Conservation (phyloP, 768 basidiomycete genomes). For the Cystofilobasidium bisporidii region DNA sequence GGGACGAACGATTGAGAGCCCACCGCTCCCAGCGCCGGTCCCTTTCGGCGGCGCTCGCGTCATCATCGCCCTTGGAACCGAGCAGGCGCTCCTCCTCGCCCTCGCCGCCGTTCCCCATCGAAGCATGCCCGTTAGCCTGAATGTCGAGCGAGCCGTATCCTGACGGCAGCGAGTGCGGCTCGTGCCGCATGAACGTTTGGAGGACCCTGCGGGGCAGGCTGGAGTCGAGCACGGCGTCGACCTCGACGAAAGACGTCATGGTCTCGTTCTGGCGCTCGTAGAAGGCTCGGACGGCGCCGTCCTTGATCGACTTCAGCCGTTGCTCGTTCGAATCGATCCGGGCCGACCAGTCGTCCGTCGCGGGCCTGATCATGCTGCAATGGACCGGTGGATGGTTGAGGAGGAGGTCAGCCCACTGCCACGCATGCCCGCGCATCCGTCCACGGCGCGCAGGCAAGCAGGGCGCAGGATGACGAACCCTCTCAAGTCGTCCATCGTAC, state of each 20-base stretch:
- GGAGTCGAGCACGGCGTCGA: constrained; percentile 11
- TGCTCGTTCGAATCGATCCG: not conserved
- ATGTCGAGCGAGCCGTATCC: not conserved
- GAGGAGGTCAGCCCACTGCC: no score
- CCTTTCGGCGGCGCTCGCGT: not conserved
- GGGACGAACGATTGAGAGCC: constrained; percentile 6
- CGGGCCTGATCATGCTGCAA: not conserved
- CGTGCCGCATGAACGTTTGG: constrained; percentile 4
- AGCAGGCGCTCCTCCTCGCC: constrained; percentile 15
- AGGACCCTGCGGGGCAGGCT: constrained; percentile 12
- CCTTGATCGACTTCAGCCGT: not conserved
- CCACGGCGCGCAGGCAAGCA: no score
- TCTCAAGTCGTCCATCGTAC: constrained; percentile 1
- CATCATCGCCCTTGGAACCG: not conserved
- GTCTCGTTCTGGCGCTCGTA: constrained; percentile 16
- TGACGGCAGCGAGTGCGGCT: not conserved
- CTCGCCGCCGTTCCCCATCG: not conserved
- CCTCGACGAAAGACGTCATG: constrained; percentile 6
- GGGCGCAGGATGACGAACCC: not conserved
- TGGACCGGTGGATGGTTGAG: no score
- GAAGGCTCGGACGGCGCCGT: not conserved
- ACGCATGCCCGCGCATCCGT: not conserved
- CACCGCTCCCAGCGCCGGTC: not conserved
- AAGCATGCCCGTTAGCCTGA: not conserved
- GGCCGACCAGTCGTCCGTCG: not conserved